phyloP scores from a whole-genome alignment of 768 basidiomycete species.

The Dentipellis sp. region DNA sequence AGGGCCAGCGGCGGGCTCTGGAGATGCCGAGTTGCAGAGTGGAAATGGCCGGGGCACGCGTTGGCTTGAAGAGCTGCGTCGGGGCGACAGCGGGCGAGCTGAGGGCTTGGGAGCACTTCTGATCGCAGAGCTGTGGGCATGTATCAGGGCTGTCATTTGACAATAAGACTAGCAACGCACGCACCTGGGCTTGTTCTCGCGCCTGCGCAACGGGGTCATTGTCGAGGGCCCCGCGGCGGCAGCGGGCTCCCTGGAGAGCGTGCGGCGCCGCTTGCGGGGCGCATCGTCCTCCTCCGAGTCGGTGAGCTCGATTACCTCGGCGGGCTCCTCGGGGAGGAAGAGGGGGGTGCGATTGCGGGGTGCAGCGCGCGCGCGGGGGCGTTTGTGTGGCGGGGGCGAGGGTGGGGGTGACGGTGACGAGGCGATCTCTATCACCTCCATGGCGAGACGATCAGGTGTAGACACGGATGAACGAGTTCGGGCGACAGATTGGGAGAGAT shows the following conservation, averaged over 20 bases:
- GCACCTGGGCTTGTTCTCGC: no score
- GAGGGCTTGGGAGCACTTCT: no score
- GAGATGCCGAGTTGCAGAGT: background rate
- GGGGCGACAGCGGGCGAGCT: no score
- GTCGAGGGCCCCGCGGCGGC: no score
- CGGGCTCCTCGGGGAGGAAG: conserved; percentile 3
- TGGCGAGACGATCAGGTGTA: background rate
- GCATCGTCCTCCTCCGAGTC: conserved; percentile 37
- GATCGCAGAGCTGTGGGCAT: no score
- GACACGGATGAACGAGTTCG: no score
- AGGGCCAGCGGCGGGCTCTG: no score
- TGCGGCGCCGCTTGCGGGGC: background rate
- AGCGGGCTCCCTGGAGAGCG: no score
- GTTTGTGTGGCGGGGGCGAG: background rate
- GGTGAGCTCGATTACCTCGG: conserved; percentile 39
- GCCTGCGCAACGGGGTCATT: no score
- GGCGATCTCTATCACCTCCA: conserved; percentile 12
- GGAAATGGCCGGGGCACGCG: background rate
- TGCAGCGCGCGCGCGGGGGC: background rate
- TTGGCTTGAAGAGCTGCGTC: background rate
- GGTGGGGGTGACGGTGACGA: conserved; percentile 9
- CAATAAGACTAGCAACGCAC: no score
- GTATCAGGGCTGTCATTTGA: no score
- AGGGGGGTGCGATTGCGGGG: conserved; percentile 6
- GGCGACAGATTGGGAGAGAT: no score